Conservation (phyloP, 495 filamentous ascomycete genomes). For the Neurospora sp. region DNA sequence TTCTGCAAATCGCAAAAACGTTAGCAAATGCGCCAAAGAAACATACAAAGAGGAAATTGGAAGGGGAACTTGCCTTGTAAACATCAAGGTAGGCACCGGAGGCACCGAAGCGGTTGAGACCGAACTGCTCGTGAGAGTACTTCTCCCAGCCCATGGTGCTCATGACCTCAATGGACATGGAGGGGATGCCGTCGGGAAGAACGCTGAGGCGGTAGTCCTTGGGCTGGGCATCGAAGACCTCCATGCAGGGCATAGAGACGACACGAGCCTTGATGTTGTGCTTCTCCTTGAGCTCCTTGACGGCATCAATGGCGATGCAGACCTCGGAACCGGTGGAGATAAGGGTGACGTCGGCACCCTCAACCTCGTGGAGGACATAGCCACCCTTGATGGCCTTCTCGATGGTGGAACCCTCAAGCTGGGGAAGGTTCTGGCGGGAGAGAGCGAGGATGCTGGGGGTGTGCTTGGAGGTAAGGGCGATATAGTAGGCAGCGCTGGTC, state of each 20-base stretch:
- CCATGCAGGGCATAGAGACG: conserved; percentile 92
- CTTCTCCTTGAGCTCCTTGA: conserved; percentile 80
- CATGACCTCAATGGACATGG: conserved; percentile 89
- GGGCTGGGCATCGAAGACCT: conserved; percentile 89
- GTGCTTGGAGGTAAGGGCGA: conserved; percentile 80
- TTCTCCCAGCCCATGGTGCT: conserved; percentile 92
- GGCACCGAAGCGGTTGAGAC: conserved; percentile 96
- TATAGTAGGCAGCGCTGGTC: conserved; percentile 95
- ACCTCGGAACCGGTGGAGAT: conserved; percentile 96
- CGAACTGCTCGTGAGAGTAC: conserved; percentile 98
- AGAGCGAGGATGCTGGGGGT: conserved; percentile 90
- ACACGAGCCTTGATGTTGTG: conserved; percentile 83
- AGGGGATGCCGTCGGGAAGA: conserved; percentile 88
- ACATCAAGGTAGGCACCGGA: conserved; percentile 96
- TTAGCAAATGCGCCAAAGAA: conserved; percentile 1
- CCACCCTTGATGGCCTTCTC: conserved; percentile 86
- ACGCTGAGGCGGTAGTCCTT: conserved; percentile 90
- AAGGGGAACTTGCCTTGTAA: conserved; percentile 61
- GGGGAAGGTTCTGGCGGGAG: conserved; percentile 96
- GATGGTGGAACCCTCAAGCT: conserved; percentile 86
- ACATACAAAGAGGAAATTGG: not conserved
- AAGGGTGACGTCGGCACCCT: conserved; percentile 79
- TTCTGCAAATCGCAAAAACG: conserved; percentile 46
- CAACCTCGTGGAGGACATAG: conserved; percentile 77
- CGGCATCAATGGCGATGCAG: conserved; percentile 83